Conservation (phyloP, 805 yeast species). For the Kuraishia borneana region DNA sequence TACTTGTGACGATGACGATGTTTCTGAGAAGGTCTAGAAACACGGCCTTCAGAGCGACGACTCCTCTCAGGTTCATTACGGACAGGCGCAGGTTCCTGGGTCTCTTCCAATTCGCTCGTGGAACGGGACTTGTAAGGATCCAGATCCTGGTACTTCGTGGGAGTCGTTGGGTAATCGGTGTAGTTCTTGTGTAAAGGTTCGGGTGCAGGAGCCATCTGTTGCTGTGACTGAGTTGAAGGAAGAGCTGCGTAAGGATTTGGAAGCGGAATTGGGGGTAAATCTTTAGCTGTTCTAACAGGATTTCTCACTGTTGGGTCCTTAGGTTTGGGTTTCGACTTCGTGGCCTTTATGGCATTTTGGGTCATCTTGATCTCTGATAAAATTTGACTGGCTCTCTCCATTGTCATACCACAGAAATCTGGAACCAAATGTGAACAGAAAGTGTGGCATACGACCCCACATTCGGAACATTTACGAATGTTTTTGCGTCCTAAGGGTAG, state of each 20-base stretch:
- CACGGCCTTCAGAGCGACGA: not conserved
- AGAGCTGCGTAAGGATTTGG: not conserved
- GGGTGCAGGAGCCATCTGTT: not conserved
- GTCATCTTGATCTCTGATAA: constrained; percentile 75
- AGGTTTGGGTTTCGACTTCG: constrained; percentile 4
- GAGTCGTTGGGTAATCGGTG: not conserved
- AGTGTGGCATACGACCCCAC: constrained; percentile 92
- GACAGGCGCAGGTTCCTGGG: not conserved
- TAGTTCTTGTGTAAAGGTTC: not conserved
- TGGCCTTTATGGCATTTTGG: constrained; percentile 22
- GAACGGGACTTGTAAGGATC: not conserved
- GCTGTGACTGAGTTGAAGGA: too few relatives aligned
- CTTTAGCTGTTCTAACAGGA: constrained; percentile 12
- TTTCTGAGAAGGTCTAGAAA: constrained; percentile 11
- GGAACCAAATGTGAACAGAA: constrained; percentile 92
- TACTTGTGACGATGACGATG: constrained; percentile 51
- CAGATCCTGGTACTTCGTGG: not conserved
- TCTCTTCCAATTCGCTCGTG: not conserved
- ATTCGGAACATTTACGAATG: constrained; percentile 84
- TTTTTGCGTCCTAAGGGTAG: constrained; percentile 92
- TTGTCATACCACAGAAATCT: constrained; percentile 96
- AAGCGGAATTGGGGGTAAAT: constrained; percentile 8
- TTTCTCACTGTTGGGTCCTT: constrained; percentile 2
- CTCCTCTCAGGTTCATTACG: not conserved
- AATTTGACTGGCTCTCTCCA: constrained; percentile 92